Evolutionary conservation across 169 alveolate genomes (phyloP), one percentile per base, ranked within the genome.

Genomic region (Neospora caninum): DNA sequence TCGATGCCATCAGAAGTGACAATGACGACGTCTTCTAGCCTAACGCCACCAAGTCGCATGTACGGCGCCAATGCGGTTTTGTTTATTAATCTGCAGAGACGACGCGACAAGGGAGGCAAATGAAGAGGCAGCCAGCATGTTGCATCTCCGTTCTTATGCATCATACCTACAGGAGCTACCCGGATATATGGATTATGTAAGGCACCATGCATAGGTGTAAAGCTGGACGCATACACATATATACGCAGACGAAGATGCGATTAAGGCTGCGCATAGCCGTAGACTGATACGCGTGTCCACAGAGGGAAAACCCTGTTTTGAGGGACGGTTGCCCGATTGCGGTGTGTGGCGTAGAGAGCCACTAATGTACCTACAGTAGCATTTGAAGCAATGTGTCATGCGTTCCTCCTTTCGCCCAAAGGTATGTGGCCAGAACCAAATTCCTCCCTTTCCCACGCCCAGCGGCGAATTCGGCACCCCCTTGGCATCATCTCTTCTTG

Each of bases 11-110:
- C 95, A 10, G 87, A 97, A 10, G 98, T 97, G 16, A 97, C 92
- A n/a, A 95, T 83, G 69, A 98, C 98, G 87, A 95, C 98, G 96
- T 97, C 99, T 96, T 98, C 99, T 27, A 98, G 95, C 93, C 99
- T 96, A 64, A 98, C 98, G 45, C 99, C 99, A 16, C 98, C 98
- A 41, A 97, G 96, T 78, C 91, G 95, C 88, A 73, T 87, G 95
- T 95, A 98, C 80, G 96, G 97, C 67, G 93, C 88, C 41, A 97
- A 89, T 70, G 92, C 96, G 53, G 96, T 97, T 88, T 92, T 39
- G 91, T 91, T 92, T 84, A 95, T 34, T 67, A 88, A 95, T 70
- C 80, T 95, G 87, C 69, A 64, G 45, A n/a, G 20, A 1, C 34
- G 73, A 64, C 25, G 31, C 73, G 13, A 64, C 16, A 64, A 16